Conservation (phyloP, 1,284 basidiomycete genomes). For the Trametes sp. region DNA sequence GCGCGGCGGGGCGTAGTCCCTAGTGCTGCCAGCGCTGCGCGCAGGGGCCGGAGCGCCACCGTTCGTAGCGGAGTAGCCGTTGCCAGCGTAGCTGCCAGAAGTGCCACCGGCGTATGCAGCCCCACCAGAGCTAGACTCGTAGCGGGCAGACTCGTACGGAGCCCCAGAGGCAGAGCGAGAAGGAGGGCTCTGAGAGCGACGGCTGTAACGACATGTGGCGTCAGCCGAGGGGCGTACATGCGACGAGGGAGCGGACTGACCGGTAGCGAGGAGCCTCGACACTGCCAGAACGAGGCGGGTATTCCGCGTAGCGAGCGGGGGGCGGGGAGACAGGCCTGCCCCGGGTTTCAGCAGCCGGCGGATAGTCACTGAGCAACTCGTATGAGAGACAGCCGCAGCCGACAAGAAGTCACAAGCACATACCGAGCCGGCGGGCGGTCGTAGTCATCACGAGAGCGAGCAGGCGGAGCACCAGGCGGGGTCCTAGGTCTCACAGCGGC, state of each 20-base stretch:
- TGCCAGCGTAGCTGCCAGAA: constrained; percentile 45
- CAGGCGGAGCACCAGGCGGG: constrained; percentile 50
- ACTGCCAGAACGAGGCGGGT: constrained; percentile 53
- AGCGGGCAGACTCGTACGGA: constrained; percentile 47
- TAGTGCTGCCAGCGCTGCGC: constrained; percentile 47
- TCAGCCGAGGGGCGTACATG: background rate
- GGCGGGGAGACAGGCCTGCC: constrained; percentile 65
- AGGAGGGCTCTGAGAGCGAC: constrained; percentile 75
- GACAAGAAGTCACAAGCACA: constrained; percentile 24
- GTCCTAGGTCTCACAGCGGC: constrained; percentile 52
- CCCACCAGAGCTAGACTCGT: constrained; percentile 55
- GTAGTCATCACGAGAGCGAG: constrained; percentile 54
- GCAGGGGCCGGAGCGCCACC: constrained; percentile 46
- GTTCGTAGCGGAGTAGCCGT: constrained; percentile 56
- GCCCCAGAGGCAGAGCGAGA: constrained; percentile 47
- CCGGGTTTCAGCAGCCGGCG: constrained; percentile 54
- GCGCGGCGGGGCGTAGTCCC: constrained; percentile 68
- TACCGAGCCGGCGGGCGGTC: constrained; percentile 59
- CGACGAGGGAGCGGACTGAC: constrained; percentile 45
- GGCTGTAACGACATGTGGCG: constrained; percentile 48
- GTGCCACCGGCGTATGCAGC: constrained; percentile 54
- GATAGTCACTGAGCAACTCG: constrained; percentile 51
- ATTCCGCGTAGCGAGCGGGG: constrained; percentile 62
- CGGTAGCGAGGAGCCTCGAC: constrained; percentile 58
- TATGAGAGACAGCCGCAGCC: constrained; percentile 16